Evolutionary conservation across 2,329 filamentous ascomycete species (phyloP).

Genomic region (Colletotrichum camelliae): DNA sequence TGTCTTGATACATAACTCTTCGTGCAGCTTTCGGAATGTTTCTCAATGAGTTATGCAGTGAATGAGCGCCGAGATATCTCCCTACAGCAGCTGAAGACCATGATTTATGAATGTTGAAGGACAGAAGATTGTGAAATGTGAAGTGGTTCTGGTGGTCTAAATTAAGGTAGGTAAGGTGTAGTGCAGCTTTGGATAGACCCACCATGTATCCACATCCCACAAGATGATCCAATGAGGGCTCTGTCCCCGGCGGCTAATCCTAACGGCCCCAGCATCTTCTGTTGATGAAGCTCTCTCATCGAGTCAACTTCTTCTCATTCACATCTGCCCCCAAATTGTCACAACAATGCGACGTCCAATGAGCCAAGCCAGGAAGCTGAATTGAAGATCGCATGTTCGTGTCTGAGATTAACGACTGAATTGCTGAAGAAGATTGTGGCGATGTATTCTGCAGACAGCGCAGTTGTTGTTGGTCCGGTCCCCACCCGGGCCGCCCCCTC

Average conservation of each 20-base stretch:
- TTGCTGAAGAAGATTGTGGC: neutral
- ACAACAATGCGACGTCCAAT: neutral
- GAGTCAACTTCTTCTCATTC: neutral
- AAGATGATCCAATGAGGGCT: neutral
- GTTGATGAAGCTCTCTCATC: neutral
- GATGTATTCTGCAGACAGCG: neutral
- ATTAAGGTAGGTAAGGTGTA: neutral
- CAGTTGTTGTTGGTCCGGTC: neutral
- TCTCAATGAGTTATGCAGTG: neutral
- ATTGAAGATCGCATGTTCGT: neutral
- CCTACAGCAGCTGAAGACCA: neutral
- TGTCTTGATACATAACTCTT: neutral
- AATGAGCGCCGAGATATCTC: neutral
- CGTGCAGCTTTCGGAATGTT: neutral
- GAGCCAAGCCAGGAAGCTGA: neutral
- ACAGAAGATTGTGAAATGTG: neutral
- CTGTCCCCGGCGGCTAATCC: slow-evolving; percentile 8
- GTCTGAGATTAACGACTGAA: neutral
- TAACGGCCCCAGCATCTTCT: neutral
- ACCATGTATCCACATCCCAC: neutral
- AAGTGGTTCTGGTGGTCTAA: neutral
- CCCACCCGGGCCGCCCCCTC: slow-evolving; percentile 11
- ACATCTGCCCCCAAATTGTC: neutral
- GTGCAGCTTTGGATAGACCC: neutral
- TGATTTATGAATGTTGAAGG: neutral